These are phyloP conservation scores for Hericium rajendrae DNA, from an alignment of 768 basidiomycete species.

Conservation along the genomic window DNA sequence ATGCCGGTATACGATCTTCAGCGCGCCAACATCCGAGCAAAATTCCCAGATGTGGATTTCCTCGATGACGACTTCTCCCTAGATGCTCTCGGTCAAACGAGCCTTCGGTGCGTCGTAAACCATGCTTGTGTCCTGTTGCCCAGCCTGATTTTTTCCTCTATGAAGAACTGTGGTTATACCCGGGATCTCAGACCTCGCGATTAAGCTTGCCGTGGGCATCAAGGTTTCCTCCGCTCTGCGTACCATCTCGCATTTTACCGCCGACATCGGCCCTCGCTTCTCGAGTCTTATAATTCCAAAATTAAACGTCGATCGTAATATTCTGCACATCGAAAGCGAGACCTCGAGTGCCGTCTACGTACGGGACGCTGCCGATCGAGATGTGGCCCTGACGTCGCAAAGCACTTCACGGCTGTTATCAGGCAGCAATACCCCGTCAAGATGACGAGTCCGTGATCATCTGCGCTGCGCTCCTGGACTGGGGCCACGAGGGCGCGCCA, in stretches of 20 bases:
- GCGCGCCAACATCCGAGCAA: constrained; percentile 32
- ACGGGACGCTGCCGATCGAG: constrained; percentile 8
- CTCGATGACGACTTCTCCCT: constrained; percentile 33
- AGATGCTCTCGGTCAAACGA: constrained; percentile 38
- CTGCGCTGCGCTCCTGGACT: constrained; percentile 43
- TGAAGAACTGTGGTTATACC: constrained; percentile 36
- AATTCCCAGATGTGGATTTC: constrained; percentile 33
- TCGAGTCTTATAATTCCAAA: constrained; percentile 39
- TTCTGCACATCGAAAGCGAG: constrained; percentile 39
- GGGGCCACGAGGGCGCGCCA: constrained; percentile 33
- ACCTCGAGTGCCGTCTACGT: constrained; percentile 38
- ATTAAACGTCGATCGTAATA: constrained; percentile 31
- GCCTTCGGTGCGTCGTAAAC: constrained; percentile 34
- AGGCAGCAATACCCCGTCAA: constrained; percentile 32
- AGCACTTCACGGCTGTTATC: constrained; percentile 44
- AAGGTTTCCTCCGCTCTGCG: constrained; percentile 48
- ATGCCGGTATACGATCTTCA: constrained; percentile 51
- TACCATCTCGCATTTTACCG: constrained; percentile 51
- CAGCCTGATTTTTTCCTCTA: not conserved
- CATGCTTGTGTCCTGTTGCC: too few species aligned
- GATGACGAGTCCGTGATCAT: constrained; percentile 37
- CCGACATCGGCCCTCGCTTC: constrained; percentile 48
- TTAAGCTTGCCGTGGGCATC: constrained; percentile 46
- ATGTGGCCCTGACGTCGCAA: constrained; percentile 35
- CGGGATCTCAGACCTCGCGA: constrained; percentile 33